Evolutionary conservation across 2,329 filamentous ascomycete species (phyloP), one percentile per base, ranked within the genome.

Genomic region (Mycosphaerelloides madeirae): DNA sequence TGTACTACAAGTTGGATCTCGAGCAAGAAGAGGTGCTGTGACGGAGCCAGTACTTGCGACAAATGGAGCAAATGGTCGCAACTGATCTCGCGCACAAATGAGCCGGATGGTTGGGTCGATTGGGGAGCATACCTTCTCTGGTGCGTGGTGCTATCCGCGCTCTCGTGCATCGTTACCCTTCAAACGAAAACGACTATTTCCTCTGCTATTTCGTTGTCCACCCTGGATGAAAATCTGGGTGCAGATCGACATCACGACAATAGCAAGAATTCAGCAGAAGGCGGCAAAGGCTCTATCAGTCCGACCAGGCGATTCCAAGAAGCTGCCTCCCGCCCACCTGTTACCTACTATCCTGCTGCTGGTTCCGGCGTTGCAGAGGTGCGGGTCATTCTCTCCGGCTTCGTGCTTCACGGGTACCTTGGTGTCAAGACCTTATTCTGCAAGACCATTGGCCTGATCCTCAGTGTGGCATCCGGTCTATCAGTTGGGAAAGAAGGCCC

Each of bases 321-420:
- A 44, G 63, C 65, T 22, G 60, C 65, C 14, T 46, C 60, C 2
- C 66, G 72, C 1, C 78, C 84, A 2, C 85, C 87, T 1, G 94
- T 94, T 84, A 78, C 91, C 4, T 98, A 95, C 67, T 98, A 96
- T 65, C 90, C 93, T 6, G 93, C 91, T 46, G 91, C 91, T 32
- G 93, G 93, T 38, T 95, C 89, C 67, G 93, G 93, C 57, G 93
- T 98, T 11, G 93, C 93, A 6, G 93, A 98, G 69, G 91, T 97
- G 44, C 90, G 93, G 53, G 93, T 97, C 48, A 97, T 97, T 46
- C 78, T 97, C n/a, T 96, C 89, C 59, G 93, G 93, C 5, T 98
- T 97, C 60, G 91, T 98, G 43, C 73, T 98, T 43, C 93, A 97
- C 72, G 91, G 93, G 1, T 97, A 97, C 63, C 77, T 98, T 6